A percentile compares a stretch with the other conserved stretches of the same genome.
phyloP scores from a whole-genome alignment of 1,284 basidiomycete species.

The Tremellales sp. region DNA sequence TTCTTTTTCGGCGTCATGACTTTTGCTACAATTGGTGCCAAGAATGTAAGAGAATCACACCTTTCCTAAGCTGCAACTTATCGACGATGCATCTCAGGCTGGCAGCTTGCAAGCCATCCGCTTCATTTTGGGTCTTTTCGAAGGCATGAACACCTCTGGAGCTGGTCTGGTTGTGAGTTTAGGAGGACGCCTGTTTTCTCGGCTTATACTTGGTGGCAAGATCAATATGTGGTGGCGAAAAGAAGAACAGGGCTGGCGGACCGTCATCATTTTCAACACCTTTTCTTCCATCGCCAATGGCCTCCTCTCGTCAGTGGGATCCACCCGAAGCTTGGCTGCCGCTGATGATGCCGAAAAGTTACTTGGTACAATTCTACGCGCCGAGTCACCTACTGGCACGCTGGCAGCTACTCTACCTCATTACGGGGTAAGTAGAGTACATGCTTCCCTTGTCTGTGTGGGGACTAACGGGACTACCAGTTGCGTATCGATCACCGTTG shows the following conservation, averaged over 20 bases:
- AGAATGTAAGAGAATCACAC: constrained; percentile 9
- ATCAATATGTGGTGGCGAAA: constrained; percentile 28
- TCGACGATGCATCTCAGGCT: constrained; percentile 4
- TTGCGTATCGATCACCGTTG: constrained; percentile 1
- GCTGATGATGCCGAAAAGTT: neutral
- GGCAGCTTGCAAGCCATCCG: constrained; percentile 15
- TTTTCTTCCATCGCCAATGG: constrained; percentile 28
- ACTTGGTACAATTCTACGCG: constrained; percentile 15
- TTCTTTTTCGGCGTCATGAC: constrained; percentile 14
- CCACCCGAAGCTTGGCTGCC: neutral
- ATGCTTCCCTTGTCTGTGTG: neutral
- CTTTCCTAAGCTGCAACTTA: neutral
- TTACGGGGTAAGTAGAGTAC: constrained; percentile 9
- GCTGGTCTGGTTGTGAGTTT: constrained; percentile 5
- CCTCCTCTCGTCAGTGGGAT: constrained; percentile 11
- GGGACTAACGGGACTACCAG: constrained; percentile 2
- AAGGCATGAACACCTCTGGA: constrained; percentile 6
- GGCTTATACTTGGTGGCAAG: constrained; percentile 3
- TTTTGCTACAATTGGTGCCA: constrained; percentile 15
- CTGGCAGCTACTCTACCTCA: constrained; percentile 15
- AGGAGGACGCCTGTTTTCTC: neutral
- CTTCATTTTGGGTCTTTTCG: constrained; percentile 21
- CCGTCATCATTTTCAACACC: constrained; percentile 22
- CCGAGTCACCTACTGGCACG: constrained; percentile 8
- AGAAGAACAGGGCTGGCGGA: constrained; percentile 18